phyloP scores from a whole-genome alignment of 192 early-diverging fungal species.

The Entomortierella lignicola region DNA sequence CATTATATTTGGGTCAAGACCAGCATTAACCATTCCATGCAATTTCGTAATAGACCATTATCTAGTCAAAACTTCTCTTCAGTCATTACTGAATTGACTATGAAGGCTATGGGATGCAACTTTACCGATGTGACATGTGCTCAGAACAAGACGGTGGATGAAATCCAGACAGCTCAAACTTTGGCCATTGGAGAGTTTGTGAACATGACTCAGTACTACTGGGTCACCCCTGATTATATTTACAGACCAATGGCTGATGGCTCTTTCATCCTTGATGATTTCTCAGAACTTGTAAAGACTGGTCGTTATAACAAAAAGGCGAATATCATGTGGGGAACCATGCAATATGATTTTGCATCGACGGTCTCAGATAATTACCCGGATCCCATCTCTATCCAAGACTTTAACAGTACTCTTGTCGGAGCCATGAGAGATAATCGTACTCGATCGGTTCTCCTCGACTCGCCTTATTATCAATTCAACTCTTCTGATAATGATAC shows the following conservation, averaged over 20 bases:
- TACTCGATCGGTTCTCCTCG: not conserved
- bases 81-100: not conserved
- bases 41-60: constrained; percentile 36
- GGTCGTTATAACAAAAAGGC: constrained; percentile 53
- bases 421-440: constrained; percentile 4
- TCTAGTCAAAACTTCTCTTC: constrained; percentile 12
- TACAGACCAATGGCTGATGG: constrained; percentile 44
- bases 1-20: not conserved
- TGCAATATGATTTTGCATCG: constrained; percentile 28
- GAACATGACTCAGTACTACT: constrained; percentile 3
- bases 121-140: constrained; percentile 20
- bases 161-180: constrained; percentile 22
- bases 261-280: constrained; percentile 37
- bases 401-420: not conserved
- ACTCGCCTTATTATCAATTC: constrained; percentile 4
- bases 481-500: constrained; percentile 21
- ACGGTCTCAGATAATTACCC: constrained; percentile 29
- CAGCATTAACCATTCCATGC: no score
- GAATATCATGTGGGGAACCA: constrained; percentile 37
- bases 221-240: constrained; percentile 14
- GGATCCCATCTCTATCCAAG: constrained; percentile 4
- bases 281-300: constrained; percentile 32
- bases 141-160: constrained; percentile 12
- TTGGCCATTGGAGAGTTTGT: constrained; percentile 17
- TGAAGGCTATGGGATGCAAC: constrained; percentile 8